Evolutionary conservation across 306 rosid genomes (phyloP).

Genomic region (Vicia faba): DNA sequence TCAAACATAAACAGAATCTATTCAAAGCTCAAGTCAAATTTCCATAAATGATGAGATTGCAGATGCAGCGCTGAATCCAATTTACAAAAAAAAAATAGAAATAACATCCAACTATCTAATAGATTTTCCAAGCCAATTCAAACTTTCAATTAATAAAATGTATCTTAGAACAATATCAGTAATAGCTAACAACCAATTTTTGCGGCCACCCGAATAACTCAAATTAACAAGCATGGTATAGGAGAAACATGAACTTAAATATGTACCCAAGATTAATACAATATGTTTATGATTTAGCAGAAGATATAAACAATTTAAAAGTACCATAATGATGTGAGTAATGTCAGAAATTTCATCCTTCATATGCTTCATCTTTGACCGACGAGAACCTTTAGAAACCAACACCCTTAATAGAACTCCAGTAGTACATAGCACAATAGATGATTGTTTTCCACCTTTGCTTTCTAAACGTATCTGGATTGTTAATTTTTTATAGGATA

Average conservation of each 20-base stretch:
- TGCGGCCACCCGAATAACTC: conserved; percentile 15
- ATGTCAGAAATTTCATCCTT: conserved; percentile 52
- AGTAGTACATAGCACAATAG: conserved; percentile 87
- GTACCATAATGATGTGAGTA: conserved; percentile 95
- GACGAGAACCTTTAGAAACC: conserved; percentile 54
- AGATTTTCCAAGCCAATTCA: conserved; percentile 3
- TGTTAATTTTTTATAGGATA: conserved; percentile 9
- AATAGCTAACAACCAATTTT: conserved; percentile 15
- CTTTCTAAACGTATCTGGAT: conserved; percentile 89
- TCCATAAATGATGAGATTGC: not conserved
- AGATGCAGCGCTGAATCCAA: not conserved
- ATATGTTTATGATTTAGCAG: conserved; percentile 21
- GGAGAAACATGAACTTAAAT: conserved; percentile 19
- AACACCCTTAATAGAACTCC: conserved; percentile 82
- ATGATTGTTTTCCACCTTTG: conserved; percentile 80
- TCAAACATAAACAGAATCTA: conserved; percentile 2
- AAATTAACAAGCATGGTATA: conserved; percentile 19
- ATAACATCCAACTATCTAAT: not conserved
- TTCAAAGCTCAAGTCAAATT: not conserved
- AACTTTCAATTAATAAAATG: conserved; percentile 19
- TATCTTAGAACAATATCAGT: conserved; percentile 6
- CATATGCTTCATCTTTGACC: conserved; percentile 33
- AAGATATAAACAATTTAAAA: conserved; percentile 10
- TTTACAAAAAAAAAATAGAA: not conserved
- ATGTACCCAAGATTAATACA: conserved; percentile 16